Conservation (phyloP, 1,139 yeast genomes). For the Meyerozyma guilliermondii region DNA sequence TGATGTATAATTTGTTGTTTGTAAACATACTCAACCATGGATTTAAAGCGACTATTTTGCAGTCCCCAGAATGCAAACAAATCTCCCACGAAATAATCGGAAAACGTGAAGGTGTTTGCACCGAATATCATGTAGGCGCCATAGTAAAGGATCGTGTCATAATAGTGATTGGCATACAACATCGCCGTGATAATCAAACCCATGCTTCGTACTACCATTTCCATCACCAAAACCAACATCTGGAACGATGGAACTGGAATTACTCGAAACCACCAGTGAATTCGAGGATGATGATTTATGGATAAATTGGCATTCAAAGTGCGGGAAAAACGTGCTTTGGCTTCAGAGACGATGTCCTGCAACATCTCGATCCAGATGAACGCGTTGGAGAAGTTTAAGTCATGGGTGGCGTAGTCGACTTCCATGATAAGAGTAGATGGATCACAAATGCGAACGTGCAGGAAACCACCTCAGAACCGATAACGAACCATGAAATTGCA, state of each 20-base stretch:
- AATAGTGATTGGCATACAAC: not conserved
- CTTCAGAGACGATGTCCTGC: not conserved
- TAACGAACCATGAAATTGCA: too few relatives aligned
- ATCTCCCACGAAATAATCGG: not conserved
- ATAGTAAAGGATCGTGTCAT: not conserved
- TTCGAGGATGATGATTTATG: not conserved
- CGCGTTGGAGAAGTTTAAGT: not conserved
- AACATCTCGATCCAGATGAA: not conserved
- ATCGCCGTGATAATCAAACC: not conserved
- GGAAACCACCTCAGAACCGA: too few relatives aligned
- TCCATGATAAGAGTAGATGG: not conserved
- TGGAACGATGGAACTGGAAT: not conserved
- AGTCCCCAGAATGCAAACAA: not conserved
- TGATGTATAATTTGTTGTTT: too few relatives aligned
- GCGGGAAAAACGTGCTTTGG: not conserved
- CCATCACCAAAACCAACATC: not conserved
- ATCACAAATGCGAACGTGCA: too few relatives aligned
- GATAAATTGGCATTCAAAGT: not conserved
- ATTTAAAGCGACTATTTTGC: not conserved
- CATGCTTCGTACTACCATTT: not conserved
- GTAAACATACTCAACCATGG: not conserved
- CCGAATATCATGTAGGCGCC: not conserved
- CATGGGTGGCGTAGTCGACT: not conserved
- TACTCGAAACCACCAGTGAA: not conserved
- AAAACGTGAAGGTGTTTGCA: not conserved